Evolutionary conservation across 768 basidiomycete genomes (phyloP).

Genomic region (Daedalea quercina): DNA sequence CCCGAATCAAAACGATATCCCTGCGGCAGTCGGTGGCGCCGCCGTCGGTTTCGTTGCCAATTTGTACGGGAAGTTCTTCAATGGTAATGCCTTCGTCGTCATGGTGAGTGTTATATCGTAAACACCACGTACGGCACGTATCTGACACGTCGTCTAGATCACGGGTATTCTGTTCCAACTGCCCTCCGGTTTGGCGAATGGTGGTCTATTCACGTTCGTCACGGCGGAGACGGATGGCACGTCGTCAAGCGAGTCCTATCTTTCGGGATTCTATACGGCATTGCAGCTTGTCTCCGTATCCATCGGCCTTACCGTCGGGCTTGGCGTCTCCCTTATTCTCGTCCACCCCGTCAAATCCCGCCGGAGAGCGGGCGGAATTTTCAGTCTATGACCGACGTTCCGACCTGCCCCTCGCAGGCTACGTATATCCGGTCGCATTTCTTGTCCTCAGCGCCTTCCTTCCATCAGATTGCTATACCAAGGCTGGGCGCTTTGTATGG

Average conservation of each 20-base stretch:
- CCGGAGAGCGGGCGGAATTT: constrained; percentile 51
- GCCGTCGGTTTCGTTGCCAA: constrained; percentile 78
- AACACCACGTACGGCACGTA: background rate
- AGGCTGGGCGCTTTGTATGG: background rate
- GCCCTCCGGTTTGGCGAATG: constrained; percentile 74
- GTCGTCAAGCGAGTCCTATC: constrained; percentile 40
- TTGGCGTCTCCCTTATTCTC: constrained; percentile 62
- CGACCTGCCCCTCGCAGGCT: background rate
- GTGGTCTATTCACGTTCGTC: constrained; percentile 71
- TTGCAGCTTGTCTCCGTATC: constrained; percentile 72
- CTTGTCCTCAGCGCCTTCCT: background rate
- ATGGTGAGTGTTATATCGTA: constrained; percentile 43
- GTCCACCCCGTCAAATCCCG: constrained; percentile 60
- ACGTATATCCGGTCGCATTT: background rate
- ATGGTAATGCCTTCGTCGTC: constrained; percentile 73
- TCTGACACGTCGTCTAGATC: constrained; percentile 29
- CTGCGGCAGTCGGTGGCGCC: constrained; percentile 75
- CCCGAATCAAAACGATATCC: constrained; percentile 66
- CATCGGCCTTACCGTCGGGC: constrained; percentile 74
- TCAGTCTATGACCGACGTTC: constrained; percentile 41
- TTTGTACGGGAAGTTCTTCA: constrained; percentile 66
- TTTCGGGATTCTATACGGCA: constrained; percentile 69
- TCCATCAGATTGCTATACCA: background rate
- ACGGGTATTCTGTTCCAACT: constrained; percentile 83
- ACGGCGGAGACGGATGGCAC: constrained; percentile 46